Evolutionary conservation across 1,284 basidiomycete species (phyloP), one percentile per base, ranked within the genome.

Genomic region (Mycena citricolor): DNA sequence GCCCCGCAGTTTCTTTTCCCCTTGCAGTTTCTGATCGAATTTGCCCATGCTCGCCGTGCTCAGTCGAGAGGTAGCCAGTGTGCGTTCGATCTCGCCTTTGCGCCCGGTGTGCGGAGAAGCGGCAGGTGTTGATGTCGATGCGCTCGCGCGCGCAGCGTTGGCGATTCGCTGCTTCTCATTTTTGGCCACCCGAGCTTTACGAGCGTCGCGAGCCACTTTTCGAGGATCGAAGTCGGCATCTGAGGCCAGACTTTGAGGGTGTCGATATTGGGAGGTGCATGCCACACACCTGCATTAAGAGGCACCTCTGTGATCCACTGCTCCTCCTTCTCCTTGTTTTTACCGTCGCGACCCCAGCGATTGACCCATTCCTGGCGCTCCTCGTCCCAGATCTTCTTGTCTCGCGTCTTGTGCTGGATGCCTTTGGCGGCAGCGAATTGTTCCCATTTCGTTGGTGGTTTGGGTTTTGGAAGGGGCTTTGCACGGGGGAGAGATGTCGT

Each of bases 401-500:
- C 92, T 47, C 79, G 81, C 54, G 75, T 81, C 61, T 74, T 83
- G 58, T 94, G 81, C 56, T 82, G 80, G 59, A 99, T 99, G 23
- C 97, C 97, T 72, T 97, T 98, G 32, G 89, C 85, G 44, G 85
- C 83, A 12, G 95, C 95, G 60, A 98, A 99, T 51, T 83, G 77
- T 71, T 98, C 91, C 97, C 97, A 99, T 66, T 97, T 99, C 12
- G 95, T 98, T 36, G 79, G 79, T 4, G 89, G 86, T 68, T 95
- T 97, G 4, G 89, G 86, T 61, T 94, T 94, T 0, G 95, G 95
- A 19, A 98, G 71, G 2, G 89, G 89, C 66, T 99, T 99, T 32
- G 94, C 80, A 24, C 95, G 81, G 0, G 95, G 95, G 2, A 98
- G 77, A 34, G 73, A 70, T 25, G 85, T 90, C 5, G 73, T 80